Percentiles rank a stretch among this genome's conserved stretches.
Conservation (phyloP, 2,329 filamentous ascomycete genomes). For the Alternaria consortialis region DNA sequence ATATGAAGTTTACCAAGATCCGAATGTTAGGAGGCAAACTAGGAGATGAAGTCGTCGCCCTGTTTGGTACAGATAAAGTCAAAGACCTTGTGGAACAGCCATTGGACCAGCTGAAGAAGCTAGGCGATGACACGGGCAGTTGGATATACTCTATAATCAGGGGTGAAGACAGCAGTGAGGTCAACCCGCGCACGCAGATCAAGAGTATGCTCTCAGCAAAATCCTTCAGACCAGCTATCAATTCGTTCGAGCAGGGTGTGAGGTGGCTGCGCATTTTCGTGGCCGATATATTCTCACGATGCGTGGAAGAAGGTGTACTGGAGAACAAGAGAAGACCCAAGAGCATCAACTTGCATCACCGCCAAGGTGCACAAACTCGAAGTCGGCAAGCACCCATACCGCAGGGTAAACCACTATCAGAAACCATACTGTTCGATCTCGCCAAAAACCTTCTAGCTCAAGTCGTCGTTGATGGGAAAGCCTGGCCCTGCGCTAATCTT, state of each 20-base stretch:
- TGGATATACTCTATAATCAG: conserved; percentile 89
- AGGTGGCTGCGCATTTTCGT: conserved; percentile 92
- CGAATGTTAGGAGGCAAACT: conserved; percentile 94
- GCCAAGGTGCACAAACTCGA: conserved; percentile 75
- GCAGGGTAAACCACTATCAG: conserved; percentile 75
- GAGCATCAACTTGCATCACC: conserved; percentile 84
- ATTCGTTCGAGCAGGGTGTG: conserved; percentile 76
- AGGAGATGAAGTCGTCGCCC: conserved; percentile 83
- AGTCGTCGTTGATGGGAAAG: conserved; percentile 76
- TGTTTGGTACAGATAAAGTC: conserved; percentile 82
- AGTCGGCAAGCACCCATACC: conserved; percentile 82
- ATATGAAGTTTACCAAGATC: conserved; percentile 94
- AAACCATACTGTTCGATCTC: conserved; percentile 75
- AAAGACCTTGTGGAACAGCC: conserved; percentile 77
- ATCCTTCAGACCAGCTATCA: conserved; percentile 87
- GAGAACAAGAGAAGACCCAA: conserved; percentile 88
- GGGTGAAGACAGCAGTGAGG: conserved; percentile 85
- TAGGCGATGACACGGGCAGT: conserved; percentile 83
- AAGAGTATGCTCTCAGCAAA: conserved; percentile 98
- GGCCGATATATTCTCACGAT: conserved; percentile 86
- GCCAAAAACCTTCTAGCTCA: conserved; percentile 80
- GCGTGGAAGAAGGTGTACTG: conserved; percentile 88
- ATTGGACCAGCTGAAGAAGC: conserved; percentile 76
- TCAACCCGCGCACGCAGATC: conserved; percentile 90
- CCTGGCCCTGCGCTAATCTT: conserved; percentile 92